These are phyloP conservation scores for Microbotryum saponariae DNA, from an alignment of 1,284 basidiomycete species.

Conservation along the genomic window DNA sequence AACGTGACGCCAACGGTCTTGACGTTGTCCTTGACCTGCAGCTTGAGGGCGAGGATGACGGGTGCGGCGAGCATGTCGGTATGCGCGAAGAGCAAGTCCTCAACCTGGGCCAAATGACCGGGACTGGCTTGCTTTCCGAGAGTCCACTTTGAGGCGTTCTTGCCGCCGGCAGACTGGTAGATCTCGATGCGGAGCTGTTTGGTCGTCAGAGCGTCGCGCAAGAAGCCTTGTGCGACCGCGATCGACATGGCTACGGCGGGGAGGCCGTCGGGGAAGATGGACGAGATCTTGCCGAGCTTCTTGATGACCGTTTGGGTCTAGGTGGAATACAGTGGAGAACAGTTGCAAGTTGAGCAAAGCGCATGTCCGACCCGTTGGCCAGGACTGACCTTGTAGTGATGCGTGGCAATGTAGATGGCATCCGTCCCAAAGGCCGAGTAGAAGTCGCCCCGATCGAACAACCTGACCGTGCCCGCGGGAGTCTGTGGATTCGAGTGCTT, in stretches of 20 bases:
- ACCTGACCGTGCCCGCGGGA: constrained; percentile 56
- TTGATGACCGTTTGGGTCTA: constrained; percentile 79
- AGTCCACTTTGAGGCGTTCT: constrained; percentile 27
- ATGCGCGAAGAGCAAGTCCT: constrained; percentile 83
- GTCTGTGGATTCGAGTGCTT: constrained; percentile 33
- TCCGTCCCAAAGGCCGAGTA: constrained; percentile 84
- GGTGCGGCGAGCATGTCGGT: constrained; percentile 77
- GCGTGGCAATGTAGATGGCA: constrained; percentile 74
- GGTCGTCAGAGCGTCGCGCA: constrained; percentile 81
- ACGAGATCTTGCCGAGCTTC: constrained; percentile 53
- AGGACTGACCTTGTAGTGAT: constrained; percentile 47
- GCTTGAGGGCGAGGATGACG: constrained; percentile 81
- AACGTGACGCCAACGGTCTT: constrained; percentile 51
- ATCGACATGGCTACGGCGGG: constrained; percentile 71
- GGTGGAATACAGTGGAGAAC: not conserved
- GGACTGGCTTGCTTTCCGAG: constrained; percentile 65
- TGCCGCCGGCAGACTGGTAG: constrained; percentile 27
- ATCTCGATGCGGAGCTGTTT: constrained; percentile 94
- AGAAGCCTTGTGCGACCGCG: constrained; percentile 73
- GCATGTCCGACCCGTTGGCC: not conserved
- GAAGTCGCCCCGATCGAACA: constrained; percentile 78
- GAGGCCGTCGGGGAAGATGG: constrained; percentile 45
- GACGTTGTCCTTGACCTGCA: constrained; percentile 53
- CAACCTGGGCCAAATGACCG: constrained; percentile 86
- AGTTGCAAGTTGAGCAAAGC: not conserved